phyloP scores from a whole-genome alignment of 2,329 filamentous ascomycete genomes.

The Rosellinia necatrix region DNA sequence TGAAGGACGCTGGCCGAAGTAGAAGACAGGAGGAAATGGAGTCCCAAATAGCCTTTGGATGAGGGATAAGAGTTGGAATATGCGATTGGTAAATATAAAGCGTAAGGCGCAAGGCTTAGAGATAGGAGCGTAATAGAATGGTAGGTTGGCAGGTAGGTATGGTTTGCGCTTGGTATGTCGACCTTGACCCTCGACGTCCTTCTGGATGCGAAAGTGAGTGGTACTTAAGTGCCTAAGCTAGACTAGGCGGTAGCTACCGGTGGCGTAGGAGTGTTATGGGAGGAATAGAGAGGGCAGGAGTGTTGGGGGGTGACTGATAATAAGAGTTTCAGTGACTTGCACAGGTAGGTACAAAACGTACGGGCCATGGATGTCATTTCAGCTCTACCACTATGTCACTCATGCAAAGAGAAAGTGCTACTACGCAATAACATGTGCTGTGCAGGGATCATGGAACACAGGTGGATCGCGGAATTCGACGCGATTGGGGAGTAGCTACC shows the following conservation, averaged over 20 bases:
- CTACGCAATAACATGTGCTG: slow-evolving; percentile 3
- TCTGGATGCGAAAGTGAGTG: no score
- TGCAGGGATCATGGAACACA: neutral
- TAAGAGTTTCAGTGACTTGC: slow-evolving; percentile 5
- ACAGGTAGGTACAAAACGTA: neutral
- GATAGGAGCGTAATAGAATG: slow-evolving; percentile 5
- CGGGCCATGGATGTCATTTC: neutral
- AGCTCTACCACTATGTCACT: neutral
- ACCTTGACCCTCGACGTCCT: no score
- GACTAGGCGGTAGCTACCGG: no score
- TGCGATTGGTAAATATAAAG: neutral
- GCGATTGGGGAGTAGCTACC: slow-evolving; percentile 31
- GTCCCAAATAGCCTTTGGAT: neutral
- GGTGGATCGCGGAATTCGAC: slow-evolving; percentile 28
- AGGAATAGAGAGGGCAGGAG: no score
- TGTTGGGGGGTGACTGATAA: neutral
- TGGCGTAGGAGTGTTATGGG: no score
- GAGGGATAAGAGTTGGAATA: neutral
- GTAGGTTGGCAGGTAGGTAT: no score
- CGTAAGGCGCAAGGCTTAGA: no score
- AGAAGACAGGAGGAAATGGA: neutral
- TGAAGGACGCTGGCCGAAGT: neutral
- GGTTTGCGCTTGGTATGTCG: no score
- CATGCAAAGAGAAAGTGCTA: slow-evolving; percentile 4
- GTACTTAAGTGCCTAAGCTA: no score